A percentile compares a stretch with the other conserved stretches of the same genome.
Conservation (phyloP, 257 asterid genomes). For the Nicotiana attenuata region DNA sequence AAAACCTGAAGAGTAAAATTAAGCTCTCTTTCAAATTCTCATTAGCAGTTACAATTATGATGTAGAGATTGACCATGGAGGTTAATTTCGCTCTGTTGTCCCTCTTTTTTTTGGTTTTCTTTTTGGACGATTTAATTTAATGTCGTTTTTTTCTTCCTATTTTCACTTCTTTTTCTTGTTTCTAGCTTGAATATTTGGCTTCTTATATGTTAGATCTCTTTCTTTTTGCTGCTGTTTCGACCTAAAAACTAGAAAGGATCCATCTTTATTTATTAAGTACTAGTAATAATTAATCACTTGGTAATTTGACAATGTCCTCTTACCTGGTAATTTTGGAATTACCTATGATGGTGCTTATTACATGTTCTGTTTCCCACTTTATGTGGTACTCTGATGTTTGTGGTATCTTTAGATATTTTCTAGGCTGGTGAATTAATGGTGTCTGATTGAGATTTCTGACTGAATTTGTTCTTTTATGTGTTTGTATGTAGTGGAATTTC, state of each 20-base stretch:
- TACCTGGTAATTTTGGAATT: background rate
- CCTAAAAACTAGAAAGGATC: constrained; percentile 5
- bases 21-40: constrained; percentile 17
- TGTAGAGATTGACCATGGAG: constrained; percentile 15
- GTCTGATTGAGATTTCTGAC: background rate
- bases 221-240: constrained; percentile 6
- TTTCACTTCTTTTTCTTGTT: background rate
- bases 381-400: background rate
- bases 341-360: background rate
- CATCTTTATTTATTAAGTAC: background rate
- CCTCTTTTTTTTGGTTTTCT: constrained; percentile 8
- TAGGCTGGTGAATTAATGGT: background rate
- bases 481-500: constrained; percentile 2
- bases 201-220: background rate
- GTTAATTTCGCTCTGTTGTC: constrained; percentile 21
- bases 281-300: background rate
- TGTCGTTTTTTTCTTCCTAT: constrained; percentile 6
- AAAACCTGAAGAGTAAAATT: constrained; percentile 42
- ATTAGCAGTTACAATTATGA: constrained; percentile 10
- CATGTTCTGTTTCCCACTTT: background rate
- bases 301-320: background rate
- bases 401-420: background rate
- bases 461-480: background rate
- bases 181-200: background rate
- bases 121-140: constrained; percentile 27